Conservation (phyloP, 2,329 filamentous ascomycete genomes). For the Coleophoma eucalyptorum region DNA sequence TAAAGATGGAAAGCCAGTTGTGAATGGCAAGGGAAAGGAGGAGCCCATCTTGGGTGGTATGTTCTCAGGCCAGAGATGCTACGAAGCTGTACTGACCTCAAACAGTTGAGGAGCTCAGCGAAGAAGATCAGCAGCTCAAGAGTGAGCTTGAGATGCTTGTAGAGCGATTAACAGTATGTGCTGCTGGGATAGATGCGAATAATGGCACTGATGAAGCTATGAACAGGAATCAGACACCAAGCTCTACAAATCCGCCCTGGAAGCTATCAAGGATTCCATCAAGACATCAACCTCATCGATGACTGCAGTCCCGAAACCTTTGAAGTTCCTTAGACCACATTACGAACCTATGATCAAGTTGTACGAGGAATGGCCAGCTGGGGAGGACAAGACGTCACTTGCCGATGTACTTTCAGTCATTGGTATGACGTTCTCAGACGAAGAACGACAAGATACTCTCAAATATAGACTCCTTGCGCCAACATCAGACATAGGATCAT, state of each 20-base stretch:
- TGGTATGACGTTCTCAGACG: slow-evolving; percentile 98
- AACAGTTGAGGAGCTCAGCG: slow-evolving; percentile 81
- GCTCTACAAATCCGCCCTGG: slow-evolving; percentile 88
- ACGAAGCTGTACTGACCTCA: slow-evolving; percentile 28
- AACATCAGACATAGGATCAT: slow-evolving; percentile 88
- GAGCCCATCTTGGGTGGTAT: slow-evolving; percentile 47
- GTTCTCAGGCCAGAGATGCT: slow-evolving; percentile 10
- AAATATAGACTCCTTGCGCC: slow-evolving; percentile 92
- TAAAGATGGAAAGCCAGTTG: slow-evolving; percentile 66
- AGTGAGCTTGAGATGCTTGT: slow-evolving; percentile 97
- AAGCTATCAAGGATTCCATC: slow-evolving; percentile 97
- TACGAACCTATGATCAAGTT: slow-evolving; percentile 85
- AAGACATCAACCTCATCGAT: slow-evolving; percentile 99
- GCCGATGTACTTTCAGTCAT: slow-evolving; percentile 96
- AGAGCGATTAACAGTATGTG: slow-evolving; percentile 78
- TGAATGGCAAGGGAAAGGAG: slow-evolving; percentile 69
- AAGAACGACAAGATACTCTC: slow-evolving; percentile 91
- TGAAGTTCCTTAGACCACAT: slow-evolving; percentile 96
- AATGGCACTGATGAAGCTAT: slow-evolving; percentile 9
- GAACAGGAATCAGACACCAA: slow-evolving; percentile 75
- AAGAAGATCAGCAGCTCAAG: slow-evolving; percentile 98
- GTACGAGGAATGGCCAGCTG: slow-evolving; percentile 84
- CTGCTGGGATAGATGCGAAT: neutral
- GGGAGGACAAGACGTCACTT: slow-evolving; percentile 82
- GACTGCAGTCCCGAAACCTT: slow-evolving; percentile 96